These are phyloP conservation scores for Brassica balearica DNA, from an alignment of 441 rosid species.

Conservation along the genomic window DNA sequence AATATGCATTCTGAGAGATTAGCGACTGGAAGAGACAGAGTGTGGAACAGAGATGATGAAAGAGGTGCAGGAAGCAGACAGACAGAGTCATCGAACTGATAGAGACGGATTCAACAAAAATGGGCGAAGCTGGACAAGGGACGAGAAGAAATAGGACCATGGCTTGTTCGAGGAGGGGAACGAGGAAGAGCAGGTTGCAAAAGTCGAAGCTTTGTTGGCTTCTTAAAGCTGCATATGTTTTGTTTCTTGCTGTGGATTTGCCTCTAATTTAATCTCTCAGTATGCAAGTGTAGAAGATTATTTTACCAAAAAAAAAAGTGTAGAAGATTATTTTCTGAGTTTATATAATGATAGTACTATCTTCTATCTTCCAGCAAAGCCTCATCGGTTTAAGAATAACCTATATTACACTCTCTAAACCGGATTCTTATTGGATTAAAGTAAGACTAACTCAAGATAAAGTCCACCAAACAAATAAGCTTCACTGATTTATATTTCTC, in stretches of 20 bases:
- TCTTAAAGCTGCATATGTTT: conserved; percentile 45
- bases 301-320: too few relatives aligned
- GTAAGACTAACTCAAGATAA: conserved; percentile 14
- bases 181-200: conserved; percentile 92
- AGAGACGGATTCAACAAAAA: conserved; percentile 53
- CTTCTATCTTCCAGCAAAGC: not conserved
- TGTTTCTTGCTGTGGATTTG: conserved; percentile 2
- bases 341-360: conserved; percentile 27
- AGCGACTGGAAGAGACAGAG: conserved; percentile 48
- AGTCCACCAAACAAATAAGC: not conserved
- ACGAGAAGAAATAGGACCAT: conserved; percentile 91
- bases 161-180: conserved; percentile 81
- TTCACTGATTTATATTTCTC: not conserved
- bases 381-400: not conserved
- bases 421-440: not conserved
- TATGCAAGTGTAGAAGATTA: conserved; percentile 32
- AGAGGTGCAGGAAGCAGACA: conserved; percentile 4
- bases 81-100: conserved; percentile 50
- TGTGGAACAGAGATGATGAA: conserved; percentile 56
- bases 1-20: conserved; percentile 49
- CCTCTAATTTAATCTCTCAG: not conserved
- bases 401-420: conserved; percentile 3
- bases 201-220: conserved; percentile 83
- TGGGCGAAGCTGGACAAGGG: conserved; percentile 52
- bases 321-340: conserved; percentile 22